Conservation (phyloP, 1,284 basidiomycete species). For the Schizophyllum amplum region DNA sequence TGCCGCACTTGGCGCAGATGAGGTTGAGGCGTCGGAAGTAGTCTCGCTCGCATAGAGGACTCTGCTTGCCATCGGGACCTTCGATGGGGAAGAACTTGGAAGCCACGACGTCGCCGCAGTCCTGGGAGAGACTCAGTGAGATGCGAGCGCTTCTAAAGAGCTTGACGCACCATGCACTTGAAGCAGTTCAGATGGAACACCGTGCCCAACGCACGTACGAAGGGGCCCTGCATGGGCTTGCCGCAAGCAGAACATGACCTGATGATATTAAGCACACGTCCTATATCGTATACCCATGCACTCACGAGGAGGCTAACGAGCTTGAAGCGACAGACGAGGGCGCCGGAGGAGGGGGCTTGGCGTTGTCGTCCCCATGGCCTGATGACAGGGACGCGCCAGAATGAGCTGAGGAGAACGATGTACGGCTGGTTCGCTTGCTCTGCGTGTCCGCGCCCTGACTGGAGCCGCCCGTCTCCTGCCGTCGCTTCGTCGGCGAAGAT, state of each 20-base stretch:
- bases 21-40: slow-evolving; percentile 96
- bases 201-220: slow-evolving; percentile 90
- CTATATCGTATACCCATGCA: slow-evolving; percentile 17
- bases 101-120: slow-evolving; percentile 94
- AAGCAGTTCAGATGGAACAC: slow-evolving; percentile 97
- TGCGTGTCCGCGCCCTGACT: slow-evolving; percentile 43
- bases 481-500: slow-evolving; percentile 42
- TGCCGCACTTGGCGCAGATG: slow-evolving; percentile 93
- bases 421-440: slow-evolving; percentile 33
- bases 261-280: slow-evolving; percentile 14
- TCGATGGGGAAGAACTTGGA: slow-evolving; percentile 99
- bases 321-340: slow-evolving; percentile 30
- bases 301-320: slow-evolving; percentile 38
- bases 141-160: slow-evolving; percentile 1
- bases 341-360: slow-evolving; percentile 39
- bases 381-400: slow-evolving; percentile 39
- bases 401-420: slow-evolving; percentile 40
- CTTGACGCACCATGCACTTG: slow-evolving; percentile 80
- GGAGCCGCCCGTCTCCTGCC: slow-evolving; percentile 29
- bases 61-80: slow-evolving; percentile 75
- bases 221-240: slow-evolving; percentile 84
- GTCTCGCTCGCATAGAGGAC: slow-evolving; percentile 95
- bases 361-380: slow-evolving; percentile 13
- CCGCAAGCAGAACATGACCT: slow-evolving; percentile 70
- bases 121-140: slow-evolving; percentile 40